phyloP scores from a whole-genome alignment of 768 basidiomycete genomes.

The Mrakia blollopis region DNA sequence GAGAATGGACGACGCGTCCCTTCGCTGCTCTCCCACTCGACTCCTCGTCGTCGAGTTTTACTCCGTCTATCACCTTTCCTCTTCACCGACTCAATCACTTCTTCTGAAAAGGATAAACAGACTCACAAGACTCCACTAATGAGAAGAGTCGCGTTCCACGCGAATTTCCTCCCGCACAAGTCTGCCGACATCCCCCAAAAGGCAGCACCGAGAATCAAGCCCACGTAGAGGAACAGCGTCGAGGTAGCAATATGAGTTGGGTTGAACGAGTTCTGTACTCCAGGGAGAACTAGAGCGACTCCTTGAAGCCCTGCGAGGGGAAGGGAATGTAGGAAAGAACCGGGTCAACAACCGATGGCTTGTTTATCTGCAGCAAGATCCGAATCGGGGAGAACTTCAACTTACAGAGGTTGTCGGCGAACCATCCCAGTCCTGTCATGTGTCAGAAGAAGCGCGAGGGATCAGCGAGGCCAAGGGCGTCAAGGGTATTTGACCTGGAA shows the following conservation, averaged over 20 bases:
- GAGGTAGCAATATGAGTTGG: not conserved
- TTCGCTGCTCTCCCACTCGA: too few relatives aligned
- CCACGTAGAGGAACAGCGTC: conserved; percentile 17
- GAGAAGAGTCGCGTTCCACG: conserved; percentile 17
- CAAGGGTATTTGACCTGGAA: too few relatives aligned
- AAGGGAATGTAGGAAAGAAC: not conserved
- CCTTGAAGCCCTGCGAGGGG: not conserved
- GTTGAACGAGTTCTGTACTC: conserved; percentile 2
- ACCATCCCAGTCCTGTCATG: not conserved
- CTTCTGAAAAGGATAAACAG: not conserved
- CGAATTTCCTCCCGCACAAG: not conserved
- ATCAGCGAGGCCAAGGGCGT: not conserved
- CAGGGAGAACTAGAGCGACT: not conserved
- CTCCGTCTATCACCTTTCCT: too few relatives aligned
- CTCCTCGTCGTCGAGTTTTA: too few relatives aligned
- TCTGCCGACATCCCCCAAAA: conserved; percentile 8
- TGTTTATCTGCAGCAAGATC: too few relatives aligned
- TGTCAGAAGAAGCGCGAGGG: not conserved
- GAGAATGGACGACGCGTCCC: not conserved
- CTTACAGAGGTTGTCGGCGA: conserved; percentile 7
- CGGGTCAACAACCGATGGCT: not conserved
- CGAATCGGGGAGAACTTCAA: too few relatives aligned
- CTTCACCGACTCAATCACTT: too few relatives aligned
- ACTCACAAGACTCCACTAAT: conserved; percentile 7
- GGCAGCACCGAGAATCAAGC: conserved; percentile 5